Conservation (phyloP, 2,329 filamentous ascomycete genomes). For the Colletotrichum orchidophilum region DNA sequence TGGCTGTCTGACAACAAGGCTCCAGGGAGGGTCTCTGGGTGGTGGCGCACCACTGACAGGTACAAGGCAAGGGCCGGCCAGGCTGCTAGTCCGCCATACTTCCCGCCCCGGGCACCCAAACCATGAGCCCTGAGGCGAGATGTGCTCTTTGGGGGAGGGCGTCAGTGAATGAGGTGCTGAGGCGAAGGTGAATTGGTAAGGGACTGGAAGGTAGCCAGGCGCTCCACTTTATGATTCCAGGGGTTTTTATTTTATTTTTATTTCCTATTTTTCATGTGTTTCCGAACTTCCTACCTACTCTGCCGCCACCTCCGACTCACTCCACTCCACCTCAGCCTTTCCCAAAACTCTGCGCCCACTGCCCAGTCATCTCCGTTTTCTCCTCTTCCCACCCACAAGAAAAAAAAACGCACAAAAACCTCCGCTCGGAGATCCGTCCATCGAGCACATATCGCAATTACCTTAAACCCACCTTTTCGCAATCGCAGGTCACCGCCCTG, state of each 20-base stretch:
- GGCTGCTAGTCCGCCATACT: not conserved
- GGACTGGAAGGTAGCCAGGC: too few species aligned
- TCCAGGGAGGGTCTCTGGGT: not conserved
- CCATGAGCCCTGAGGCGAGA: too few species aligned
- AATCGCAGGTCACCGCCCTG: slow-evolving; percentile 8
- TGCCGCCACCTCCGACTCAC: not conserved
- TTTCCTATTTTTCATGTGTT: slow-evolving; percentile 6
- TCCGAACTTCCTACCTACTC: not conserved
- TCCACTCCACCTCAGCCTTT: not conserved
- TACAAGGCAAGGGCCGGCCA: not conserved
- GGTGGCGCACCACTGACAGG: not conserved
- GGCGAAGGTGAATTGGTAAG: not conserved
- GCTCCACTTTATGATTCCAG: not conserved
- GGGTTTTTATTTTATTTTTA: not conserved
- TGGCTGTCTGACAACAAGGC: not conserved
- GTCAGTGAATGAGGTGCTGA: not conserved
- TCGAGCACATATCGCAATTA: slow-evolving; percentile 14
- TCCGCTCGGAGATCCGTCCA: slow-evolving; percentile 17
- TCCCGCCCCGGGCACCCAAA: not conserved
- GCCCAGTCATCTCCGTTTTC: not conserved
- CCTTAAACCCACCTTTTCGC: not conserved
- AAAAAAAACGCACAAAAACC: slow-evolving; percentile 10
- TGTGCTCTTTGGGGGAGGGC: not conserved
- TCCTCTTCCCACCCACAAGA: slow-evolving; percentile 11
- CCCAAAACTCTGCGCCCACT: slow-evolving; percentile 8